These are phyloP conservation scores for Leccinum disarticulatum DNA, from an alignment of 768 basidiomycete species.

Conservation along the genomic window DNA sequence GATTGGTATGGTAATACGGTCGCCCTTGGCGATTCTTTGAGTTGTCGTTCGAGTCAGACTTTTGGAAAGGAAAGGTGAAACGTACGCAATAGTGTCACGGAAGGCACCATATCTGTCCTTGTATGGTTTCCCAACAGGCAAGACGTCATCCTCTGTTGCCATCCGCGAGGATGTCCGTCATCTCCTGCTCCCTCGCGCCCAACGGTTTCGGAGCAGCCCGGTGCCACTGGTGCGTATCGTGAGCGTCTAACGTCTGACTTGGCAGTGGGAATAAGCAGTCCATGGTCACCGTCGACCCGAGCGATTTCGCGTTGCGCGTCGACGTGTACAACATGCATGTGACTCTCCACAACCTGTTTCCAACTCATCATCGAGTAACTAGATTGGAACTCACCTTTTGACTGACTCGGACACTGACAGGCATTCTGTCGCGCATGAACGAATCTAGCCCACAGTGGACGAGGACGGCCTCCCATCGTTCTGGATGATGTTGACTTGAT, in stretches of 20 bases:
- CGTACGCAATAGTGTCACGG: slow-evolving; percentile 40
- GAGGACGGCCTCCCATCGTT: slow-evolving; percentile 53
- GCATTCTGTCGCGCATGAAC: slow-evolving; percentile 82
- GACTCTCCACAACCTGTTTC: neutral
- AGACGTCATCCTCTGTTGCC: slow-evolving; percentile 50
- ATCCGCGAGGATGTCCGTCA: slow-evolving; percentile 60
- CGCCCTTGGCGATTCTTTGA: slow-evolving; percentile 44
- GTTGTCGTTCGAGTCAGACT: neutral
- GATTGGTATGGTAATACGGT: slow-evolving; percentile 51
- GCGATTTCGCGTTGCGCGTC: slow-evolving; percentile 62
- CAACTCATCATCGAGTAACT: neutral
- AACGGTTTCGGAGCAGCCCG: slow-evolving; percentile 77
- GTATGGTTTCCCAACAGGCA: slow-evolving; percentile 49
- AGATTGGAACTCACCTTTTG: slow-evolving; percentile 58
- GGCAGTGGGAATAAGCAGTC: slow-evolving; percentile 72
- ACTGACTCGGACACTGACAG: slow-evolving; percentile 44
- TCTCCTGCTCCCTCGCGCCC: slow-evolving; percentile 78
- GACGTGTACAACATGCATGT: slow-evolving; percentile 86
- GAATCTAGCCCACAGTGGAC: slow-evolving; percentile 47
- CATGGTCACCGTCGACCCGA: slow-evolving; percentile 71
- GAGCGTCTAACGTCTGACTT: slow-evolving; percentile 70
- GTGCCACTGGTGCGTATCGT: slow-evolving; percentile 71
- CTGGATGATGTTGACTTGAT: slow-evolving; percentile 63
- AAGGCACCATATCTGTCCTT: slow-evolving; percentile 42
- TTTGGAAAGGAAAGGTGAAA: neutral